Base-by-base conservation (phyloP, 1,139 yeast species). In the Pichia sp. region DNA sequence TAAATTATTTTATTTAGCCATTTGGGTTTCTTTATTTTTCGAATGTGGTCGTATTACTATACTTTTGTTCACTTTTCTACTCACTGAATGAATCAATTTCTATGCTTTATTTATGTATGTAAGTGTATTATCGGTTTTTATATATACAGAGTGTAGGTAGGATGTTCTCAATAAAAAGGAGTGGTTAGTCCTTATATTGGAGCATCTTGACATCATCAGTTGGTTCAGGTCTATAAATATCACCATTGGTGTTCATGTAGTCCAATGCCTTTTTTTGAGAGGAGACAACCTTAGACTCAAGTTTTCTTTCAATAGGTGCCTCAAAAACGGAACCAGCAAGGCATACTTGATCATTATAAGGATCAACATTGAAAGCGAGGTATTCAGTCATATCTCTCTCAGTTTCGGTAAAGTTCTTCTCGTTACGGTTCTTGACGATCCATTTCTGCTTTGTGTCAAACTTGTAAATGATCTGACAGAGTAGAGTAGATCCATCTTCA, bases 291-390 rank as follows among this genome's bases (percentile, higher is more conserved):
- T 49, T 44, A 5, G 55, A 50, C 30, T 49, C 47, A 11, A 54
- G 30, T 16, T 42, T 35, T 39, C 51, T 62, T 25, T 60, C 77
- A 23, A 51, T 62, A 3, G 58, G 57, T 44, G 78, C 73, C 52
- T 85, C 94, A 53, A 87, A 87, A 13, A 86, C 66, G 10, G 93
- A 74, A 13, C 96, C 96, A 22, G 85, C 85, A 44, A 86, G 64
- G 21, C 71, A 70, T 42, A 81, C 65, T 39, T 77, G 77, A 39
- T 77, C 71, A 22, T 78, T 70, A 46, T 74, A 72, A 12, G 94
- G 83, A 55, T 87, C 85, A 48, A 86, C 69, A 28, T 86, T 70
- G 58, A 73, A 85, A 0, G 83, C 93, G 42, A 82, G 67, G 55
- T 85, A 77, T 56, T 86, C 95, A 17, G 73, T 67, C 32, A 83